Percentiles rank a stretch among this genome's conserved stretches.
Evolutionary conservation across 2,329 filamentous ascomycete species (phyloP).

Genomic region (Xylaria digitata): DNA sequence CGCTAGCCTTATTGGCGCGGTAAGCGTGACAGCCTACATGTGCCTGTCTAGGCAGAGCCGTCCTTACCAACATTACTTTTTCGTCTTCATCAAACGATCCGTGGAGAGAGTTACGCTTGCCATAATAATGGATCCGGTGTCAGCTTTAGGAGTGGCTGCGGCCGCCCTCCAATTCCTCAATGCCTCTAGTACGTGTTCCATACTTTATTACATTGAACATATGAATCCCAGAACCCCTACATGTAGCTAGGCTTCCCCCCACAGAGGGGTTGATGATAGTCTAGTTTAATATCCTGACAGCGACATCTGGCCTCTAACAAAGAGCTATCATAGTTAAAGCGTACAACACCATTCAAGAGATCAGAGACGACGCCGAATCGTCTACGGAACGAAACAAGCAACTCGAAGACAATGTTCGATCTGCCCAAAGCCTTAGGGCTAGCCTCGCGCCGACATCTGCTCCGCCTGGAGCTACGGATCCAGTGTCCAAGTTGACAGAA

Average conservation of each 20-base stretch:
- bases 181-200: conserved; percentile 16
- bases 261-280: not conserved
- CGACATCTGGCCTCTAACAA: not conserved
- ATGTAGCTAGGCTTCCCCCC: not conserved
- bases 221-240: not conserved
- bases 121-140: conserved; percentile 27
- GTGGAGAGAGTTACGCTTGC: not conserved
- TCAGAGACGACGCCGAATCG: conserved; percentile 12
- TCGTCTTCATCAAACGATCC: too few species aligned
- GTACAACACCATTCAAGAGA: conserved; percentile 25
- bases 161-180: conserved; percentile 34
- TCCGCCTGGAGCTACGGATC: conserved; percentile 4
- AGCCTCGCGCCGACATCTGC: conserved; percentile 1
- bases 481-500: conserved; percentile 11
- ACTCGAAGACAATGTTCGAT: conserved; percentile 26
- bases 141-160: conserved; percentile 34
- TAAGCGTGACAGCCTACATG: too few species aligned
- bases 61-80: too few species aligned
- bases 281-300: not conserved
- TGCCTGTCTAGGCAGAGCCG: too few species aligned
- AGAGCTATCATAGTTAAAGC: conserved; percentile 23
- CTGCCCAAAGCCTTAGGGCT: conserved; percentile 8
- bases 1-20: too few species aligned
- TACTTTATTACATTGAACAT: not conserved
- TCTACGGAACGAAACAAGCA: conserved; percentile 30